Conservation (phyloP, 768 basidiomycete species). For the Mycena maculata region DNA sequence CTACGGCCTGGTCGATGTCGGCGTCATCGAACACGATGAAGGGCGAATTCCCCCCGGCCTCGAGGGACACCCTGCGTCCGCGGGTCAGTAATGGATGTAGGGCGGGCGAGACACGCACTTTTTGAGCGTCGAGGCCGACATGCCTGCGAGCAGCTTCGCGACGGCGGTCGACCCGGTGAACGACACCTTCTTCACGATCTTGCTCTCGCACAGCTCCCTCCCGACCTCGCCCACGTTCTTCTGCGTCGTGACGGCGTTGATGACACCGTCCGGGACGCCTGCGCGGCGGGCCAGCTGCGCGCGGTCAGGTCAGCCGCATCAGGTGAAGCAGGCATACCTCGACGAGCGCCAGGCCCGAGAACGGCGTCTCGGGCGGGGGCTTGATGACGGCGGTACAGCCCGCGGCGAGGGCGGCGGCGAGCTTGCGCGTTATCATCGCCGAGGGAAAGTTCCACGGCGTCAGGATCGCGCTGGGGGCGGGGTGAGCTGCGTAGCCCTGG, state of each 20-base stretch:
- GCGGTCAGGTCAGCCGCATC: not conserved
- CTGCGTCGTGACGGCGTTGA: conserved; percentile 93
- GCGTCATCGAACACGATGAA: conserved; percentile 99
- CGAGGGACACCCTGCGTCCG: conserved; percentile 68
- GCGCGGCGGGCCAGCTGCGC: conserved; percentile 86
- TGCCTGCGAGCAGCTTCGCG: conserved; percentile 78
- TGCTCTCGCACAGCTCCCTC: conserved; percentile 93
- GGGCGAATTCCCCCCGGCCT: conserved; percentile 94
- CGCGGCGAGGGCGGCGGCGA: conserved; percentile 90
- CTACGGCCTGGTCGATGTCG: conserved; percentile 91
- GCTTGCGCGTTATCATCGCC: conserved; percentile 93
- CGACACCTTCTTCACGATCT: conserved; percentile 85
- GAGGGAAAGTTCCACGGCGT: too few relatives aligned
- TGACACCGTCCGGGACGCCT: conserved; percentile 94
- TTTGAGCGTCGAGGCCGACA: conserved; percentile 83
- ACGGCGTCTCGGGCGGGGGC: conserved; percentile 95
- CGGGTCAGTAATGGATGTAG: not conserved
- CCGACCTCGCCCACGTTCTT: conserved; percentile 90
- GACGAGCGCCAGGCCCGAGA: conserved; percentile 90
- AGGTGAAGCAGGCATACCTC: conserved; percentile 67
- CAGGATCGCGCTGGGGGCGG: too few relatives aligned
- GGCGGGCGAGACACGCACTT: conserved; percentile 64
- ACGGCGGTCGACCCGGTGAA: conserved; percentile 92
- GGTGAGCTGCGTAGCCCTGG: conserved; percentile 14
- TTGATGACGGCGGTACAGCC: conserved; percentile 98